These are phyloP conservation scores for Globisporangium cederbergense DNA, from an alignment of 352 stramenopile species.

Conservation along the genomic window DNA sequence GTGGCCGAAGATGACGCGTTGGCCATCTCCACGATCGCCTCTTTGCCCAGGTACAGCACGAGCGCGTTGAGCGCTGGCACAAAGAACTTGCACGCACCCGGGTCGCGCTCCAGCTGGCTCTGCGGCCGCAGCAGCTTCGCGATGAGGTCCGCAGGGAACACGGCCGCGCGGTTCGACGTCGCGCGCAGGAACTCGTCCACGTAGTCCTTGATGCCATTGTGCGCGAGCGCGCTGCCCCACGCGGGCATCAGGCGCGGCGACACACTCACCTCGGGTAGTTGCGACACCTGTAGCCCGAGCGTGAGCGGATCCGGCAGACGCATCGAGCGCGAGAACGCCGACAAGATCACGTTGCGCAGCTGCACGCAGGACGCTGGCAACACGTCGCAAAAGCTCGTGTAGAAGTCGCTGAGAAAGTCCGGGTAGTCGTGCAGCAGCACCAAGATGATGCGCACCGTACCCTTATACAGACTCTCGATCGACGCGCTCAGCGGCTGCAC, in stretches of 20 bases:
- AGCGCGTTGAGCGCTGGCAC: constrained; percentile 94
- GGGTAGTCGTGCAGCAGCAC: constrained; percentile 99
- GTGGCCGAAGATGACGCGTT: constrained; percentile 27
- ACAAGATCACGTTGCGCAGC: constrained; percentile 98
- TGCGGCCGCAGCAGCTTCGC: constrained; percentile 65
- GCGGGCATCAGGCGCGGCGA: constrained; percentile 94
- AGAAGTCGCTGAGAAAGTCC: constrained; percentile 97
- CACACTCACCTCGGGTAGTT: constrained; percentile 95
- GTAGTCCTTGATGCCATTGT: constrained; percentile 89
- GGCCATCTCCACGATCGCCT: constrained; percentile 80
- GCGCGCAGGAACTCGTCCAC: constrained; percentile 95
- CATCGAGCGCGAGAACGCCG: constrained; percentile 97
- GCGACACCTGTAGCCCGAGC: constrained; percentile 96
- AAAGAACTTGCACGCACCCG: constrained; percentile 77
- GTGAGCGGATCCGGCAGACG: constrained; percentile 97
- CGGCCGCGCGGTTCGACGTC: constrained; percentile 82
- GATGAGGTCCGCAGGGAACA: constrained; percentile 82
- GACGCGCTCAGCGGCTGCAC: constrained; percentile 84
- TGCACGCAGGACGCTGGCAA: constrained; percentile 97
- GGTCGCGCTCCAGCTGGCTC: constrained; percentile 66
- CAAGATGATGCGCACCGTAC: constrained; percentile 96
- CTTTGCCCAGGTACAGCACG: constrained; percentile 82
- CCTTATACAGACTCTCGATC: constrained; percentile 97
- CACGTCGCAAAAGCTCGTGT: constrained; percentile 98
- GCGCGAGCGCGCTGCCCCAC: constrained; percentile 90